Percentiles rank a stretch among this genome's conserved stretches.
Conservation (phyloP, 2,329 filamentous ascomycete species). For the Fusarium sulawesiense region DNA sequence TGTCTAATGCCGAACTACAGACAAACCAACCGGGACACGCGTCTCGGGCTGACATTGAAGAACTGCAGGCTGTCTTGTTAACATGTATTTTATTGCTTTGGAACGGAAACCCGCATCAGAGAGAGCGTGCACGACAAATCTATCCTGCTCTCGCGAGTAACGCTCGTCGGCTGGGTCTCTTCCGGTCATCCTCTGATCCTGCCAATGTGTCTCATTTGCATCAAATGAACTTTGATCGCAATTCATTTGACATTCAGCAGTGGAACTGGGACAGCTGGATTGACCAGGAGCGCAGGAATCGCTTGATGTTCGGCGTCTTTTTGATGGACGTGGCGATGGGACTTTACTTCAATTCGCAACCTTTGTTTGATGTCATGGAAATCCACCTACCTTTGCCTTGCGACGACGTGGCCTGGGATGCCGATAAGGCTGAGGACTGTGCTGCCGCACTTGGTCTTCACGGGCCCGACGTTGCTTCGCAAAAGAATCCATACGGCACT, state of each 20-base stretch:
- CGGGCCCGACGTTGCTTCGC: slow-evolving; percentile 65
- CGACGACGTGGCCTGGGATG: slow-evolving; percentile 81
- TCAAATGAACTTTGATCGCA: slow-evolving; percentile 61
- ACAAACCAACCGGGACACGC: slow-evolving; percentile 43
- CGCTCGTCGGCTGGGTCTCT: slow-evolving; percentile 66
- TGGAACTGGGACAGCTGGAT: slow-evolving; percentile 77
- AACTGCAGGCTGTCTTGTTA: slow-evolving; percentile 74
- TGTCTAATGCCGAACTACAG: slow-evolving; percentile 48
- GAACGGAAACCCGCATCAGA: slow-evolving; percentile 75
- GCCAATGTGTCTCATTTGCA: slow-evolving; percentile 70
- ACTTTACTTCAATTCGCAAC: slow-evolving; percentile 76
- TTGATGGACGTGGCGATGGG: slow-evolving; percentile 72
- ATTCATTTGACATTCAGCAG: slow-evolving; percentile 59
- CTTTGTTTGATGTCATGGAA: slow-evolving; percentile 72
- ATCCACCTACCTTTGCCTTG: slow-evolving; percentile 75
- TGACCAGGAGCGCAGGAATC: slow-evolving; percentile 75
- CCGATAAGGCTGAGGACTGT: slow-evolving; percentile 67
- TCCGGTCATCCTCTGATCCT: slow-evolving; percentile 63
- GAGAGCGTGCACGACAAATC: slow-evolving; percentile 70
- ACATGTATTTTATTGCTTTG: slow-evolving; percentile 72
- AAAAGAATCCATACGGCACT: slow-evolving; percentile 70
- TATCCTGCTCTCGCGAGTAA: slow-evolving; percentile 68
- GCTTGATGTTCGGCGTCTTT: slow-evolving; percentile 73
- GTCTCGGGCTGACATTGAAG: slow-evolving; percentile 64
- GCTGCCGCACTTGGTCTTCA: slow-evolving; percentile 73